Base-by-base conservation (phyloP, 2,329 filamentous ascomycete genomes). In the Ciborinia camelliae region DNA sequence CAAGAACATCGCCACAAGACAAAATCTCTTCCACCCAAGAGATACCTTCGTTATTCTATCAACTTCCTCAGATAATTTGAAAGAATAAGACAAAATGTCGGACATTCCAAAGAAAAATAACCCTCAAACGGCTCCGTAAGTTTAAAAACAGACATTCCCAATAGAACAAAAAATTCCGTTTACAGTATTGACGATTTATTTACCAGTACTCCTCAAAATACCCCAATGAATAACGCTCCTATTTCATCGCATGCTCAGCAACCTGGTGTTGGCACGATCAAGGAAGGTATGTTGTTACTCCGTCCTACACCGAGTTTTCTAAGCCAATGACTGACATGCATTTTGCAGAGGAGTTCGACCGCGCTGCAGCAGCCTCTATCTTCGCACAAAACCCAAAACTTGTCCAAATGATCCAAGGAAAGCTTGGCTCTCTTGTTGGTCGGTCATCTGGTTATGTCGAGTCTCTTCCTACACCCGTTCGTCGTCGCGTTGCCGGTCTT, bases 191-290 rank as follows among this genome's bases (percentile, higher is more conserved):
- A 59, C 55, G 9, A 35, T 48, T 23, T 53, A 32, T 75, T 73
- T 73, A 73, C 76, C 79, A 98, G 95, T 75, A 99, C 95, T 76
- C 95, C 95, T 76, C 95, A 99, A 81, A 99, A 99, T 83, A 99
- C 95, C 64, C 95, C 95, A 72, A 90, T 92, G 71, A 92, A 88
- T 81, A 93, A 94, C 82, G 95, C 96, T 72, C 95, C 95, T 71
- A 98, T 99, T 80, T 96, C 93, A 62, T 98, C 94, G 68, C 94
- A 95, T 80, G 95, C 96, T 73, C 92, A 97, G 81, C 92, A 97
- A 81, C 95, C 95, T 68, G 91, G 90, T 71, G 89, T 99, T 69
- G 83, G 91, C 71, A 97, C 92, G 79, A 98, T 99, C 82, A 95
- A 94, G 79, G 95, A 99, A 87, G 95, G 95, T 98, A 81, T 79